Conservation (phyloP, 768 basidiomycete species). For the Botryobasidium botryosum region DNA sequence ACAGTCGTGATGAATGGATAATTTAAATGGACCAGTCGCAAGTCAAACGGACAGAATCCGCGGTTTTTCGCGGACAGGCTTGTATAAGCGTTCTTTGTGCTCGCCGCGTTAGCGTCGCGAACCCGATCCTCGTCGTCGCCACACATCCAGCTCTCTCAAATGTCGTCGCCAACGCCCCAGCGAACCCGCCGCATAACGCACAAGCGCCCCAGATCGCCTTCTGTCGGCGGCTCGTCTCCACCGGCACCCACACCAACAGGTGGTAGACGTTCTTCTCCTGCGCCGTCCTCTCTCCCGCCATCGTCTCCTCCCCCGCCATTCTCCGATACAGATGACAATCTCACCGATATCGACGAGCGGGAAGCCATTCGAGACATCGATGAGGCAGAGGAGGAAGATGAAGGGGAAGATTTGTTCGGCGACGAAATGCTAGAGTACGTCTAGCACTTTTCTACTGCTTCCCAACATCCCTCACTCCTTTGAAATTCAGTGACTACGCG, state of each 20-base stretch:
- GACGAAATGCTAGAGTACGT: constrained; percentile 58
- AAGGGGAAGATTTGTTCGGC: constrained; percentile 86
- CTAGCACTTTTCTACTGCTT: constrained; percentile 9
- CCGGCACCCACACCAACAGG: neutral
- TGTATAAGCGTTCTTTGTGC: too few relatives aligned
- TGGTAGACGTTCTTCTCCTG: constrained; percentile 23
- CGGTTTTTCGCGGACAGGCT: too few relatives aligned
- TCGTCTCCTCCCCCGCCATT: constrained; percentile 73
- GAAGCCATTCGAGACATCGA: constrained; percentile 37
- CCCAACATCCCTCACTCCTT: constrained; percentile 7
- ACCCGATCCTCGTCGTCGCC: too few relatives aligned
- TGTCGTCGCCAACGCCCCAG: too few relatives aligned
- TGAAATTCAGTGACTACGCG: constrained; percentile 21
- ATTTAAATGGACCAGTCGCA: too few relatives aligned
- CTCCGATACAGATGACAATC: constrained; percentile 60
- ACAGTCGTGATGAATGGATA: too few relatives aligned
- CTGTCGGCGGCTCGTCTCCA: neutral
- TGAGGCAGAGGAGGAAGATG: constrained; percentile 46
- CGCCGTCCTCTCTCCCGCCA: constrained; percentile 52
- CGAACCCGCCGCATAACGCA: too few relatives aligned
- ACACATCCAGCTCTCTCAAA: too few relatives aligned
- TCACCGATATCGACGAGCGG: constrained; percentile 49
- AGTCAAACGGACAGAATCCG: too few relatives aligned
- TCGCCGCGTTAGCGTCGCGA: too few relatives aligned
- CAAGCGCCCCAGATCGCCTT: constrained; percentile 4